Evolutionary conservation across 192 early-diverging fungal genomes (phyloP), one percentile per base, ranked within the genome.

Genomic region (Backusella sp.): DNA sequence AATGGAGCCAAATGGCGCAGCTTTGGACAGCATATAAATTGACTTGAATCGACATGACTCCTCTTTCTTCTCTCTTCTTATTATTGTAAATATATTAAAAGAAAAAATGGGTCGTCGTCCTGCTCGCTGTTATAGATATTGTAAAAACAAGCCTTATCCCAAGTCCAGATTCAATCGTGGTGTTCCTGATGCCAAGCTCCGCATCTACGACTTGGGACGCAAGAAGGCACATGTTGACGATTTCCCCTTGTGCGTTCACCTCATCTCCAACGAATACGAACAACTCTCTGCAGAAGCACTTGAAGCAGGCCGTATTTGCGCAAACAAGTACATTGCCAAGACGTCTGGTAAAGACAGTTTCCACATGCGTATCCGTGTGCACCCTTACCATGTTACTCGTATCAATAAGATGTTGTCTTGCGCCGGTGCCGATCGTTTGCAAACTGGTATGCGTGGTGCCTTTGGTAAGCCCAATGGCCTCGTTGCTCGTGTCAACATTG

Each of bases 401-500:
- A 99, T 99, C 93, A 98, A 99, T 92, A 99, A 99, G 90, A 99
- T 99, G 98, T 90, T 98, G 87, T 98, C 96, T 74, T 99, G 98
- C 84, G 98, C 98, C 76, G 98, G 98, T 88, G 97, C 98, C 76
- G 97, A 98, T 97, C 91, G 94, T 87, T 91, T 99, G 77, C 98
- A 99, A 88, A 93, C 92, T 80, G 98, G 97, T 91, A 99, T 99
- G 97, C 94, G 98, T 87, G 98, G 98, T 85, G 98, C 98, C 81
- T 98, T 91, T 79, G 98, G 97, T 75, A 99, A 99, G 89, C 96
- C 98, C 81, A 89, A 90, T 73, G 96, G 96, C 76, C 89, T 90
- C 75, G 98, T 95, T 72, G 98, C 98, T 74, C 96, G 97, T 87
- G 95, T 99, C 86, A 90, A 95, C 88, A 99, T 98, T 91, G 97